These are phyloP conservation scores for Colletotrichum theobromicola DNA, from an alignment of 2,329 filamentous ascomycete species.

Conservation along the genomic window DNA sequence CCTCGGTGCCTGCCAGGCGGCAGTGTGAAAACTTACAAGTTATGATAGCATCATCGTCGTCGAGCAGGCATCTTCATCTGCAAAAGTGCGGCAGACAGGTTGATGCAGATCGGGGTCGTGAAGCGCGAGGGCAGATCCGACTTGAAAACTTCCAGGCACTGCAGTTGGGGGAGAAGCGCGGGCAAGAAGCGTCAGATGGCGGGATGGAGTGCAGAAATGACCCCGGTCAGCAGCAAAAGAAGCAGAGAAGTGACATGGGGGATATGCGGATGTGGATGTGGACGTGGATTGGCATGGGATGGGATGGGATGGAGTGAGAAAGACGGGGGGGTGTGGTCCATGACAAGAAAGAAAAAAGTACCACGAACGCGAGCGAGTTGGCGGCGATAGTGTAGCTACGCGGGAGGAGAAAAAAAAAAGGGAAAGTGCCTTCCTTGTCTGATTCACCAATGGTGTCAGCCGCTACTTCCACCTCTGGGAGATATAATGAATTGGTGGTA, in stretches of 20 bases:
- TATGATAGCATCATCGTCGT: not conserved
- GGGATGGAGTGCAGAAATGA: not conserved
- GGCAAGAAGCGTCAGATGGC: not conserved
- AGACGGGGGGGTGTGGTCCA: not conserved
- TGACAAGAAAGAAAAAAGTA: not conserved
- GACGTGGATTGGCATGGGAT: not conserved
- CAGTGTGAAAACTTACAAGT: not conserved
- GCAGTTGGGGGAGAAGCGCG: not conserved
- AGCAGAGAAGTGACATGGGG: not conserved
- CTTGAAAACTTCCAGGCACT: not conserved
- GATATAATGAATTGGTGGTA: not conserved
- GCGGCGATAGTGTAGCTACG: not conserved
- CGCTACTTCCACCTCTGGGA: not conserved
- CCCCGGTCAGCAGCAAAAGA: not conserved
- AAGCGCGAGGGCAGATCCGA: not conserved
- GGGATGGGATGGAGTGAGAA: not conserved
- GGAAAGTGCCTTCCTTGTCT: not conserved
- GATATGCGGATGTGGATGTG: not conserved
- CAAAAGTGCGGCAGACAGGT: not conserved
- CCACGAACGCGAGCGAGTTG: not conserved
- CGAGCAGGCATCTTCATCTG: not conserved
- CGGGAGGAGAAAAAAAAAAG: not conserved
- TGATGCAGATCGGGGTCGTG: not conserved
- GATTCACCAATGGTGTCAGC: constrained; percentile 3
- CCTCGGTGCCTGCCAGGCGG: not conserved